phyloP scores from a whole-genome alignment of 495 filamentous ascomycete genomes.

The Pseudevernia furfuracea region DNA sequence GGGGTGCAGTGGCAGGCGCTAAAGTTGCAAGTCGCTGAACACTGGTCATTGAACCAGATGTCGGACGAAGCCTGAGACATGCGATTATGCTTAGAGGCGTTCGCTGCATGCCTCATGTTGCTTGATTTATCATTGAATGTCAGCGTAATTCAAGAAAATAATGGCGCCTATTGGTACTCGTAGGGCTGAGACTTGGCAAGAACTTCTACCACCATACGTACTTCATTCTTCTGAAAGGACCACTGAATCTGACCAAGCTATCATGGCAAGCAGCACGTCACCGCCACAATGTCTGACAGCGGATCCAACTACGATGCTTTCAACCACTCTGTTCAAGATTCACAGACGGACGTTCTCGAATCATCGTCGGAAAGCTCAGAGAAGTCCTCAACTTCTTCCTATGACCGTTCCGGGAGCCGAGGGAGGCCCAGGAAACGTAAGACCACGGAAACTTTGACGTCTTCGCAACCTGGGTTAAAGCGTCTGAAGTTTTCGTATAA shows the following conservation, averaged over 20 bases:
- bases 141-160: not conserved
- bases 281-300: constrained; percentile 1
- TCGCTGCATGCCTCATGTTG: constrained; percentile 21
- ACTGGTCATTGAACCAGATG: not conserved
- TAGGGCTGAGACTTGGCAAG: not conserved
- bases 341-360: not conserved
- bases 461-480: constrained; percentile 26
- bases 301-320: not conserved
- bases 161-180: not conserved
- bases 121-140: not conserved
- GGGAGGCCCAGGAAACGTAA: constrained; percentile 16
- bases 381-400: not conserved
- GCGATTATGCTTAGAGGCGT: not conserved
- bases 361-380: constrained; percentile 2
- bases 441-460: constrained; percentile 28
- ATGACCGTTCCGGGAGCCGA: constrained; percentile 10
- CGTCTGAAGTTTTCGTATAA: constrained; percentile 35
- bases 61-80: not conserved
- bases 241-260: not conserved
- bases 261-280: constrained; percentile 5
- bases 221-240: not conserved
- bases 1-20: not conserved
- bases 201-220: too few species aligned
- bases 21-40: constrained; percentile 6
- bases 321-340: not conserved